A percentile compares a stretch with the other conserved stretches of the same genome.
phyloP scores from a whole-genome alignment of 352 stramenopile genomes.

The Phytophthora syringae region DNA sequence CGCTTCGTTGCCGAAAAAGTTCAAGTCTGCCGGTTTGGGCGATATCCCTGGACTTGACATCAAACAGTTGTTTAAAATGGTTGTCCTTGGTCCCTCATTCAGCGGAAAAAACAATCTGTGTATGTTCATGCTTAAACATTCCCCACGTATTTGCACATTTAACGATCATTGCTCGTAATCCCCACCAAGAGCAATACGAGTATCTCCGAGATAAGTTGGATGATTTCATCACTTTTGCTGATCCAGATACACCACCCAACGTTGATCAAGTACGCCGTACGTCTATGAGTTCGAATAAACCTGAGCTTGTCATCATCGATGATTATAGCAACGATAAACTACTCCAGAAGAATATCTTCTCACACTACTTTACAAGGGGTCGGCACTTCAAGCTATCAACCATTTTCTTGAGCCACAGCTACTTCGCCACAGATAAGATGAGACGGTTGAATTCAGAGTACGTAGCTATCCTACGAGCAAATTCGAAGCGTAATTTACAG shows the following conservation, averaged over 20 bases:
- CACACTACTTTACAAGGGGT: not conserved
- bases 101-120: conserved; percentile 13
- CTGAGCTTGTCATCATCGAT: conserved; percentile 29
- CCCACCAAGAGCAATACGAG: conserved; percentile 24
- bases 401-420: conserved; percentile 8
- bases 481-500: conserved; percentile 22
- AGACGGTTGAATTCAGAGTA: not conserved
- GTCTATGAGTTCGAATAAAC: conserved; percentile 13
- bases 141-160: conserved; percentile 13
- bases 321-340: conserved; percentile 24
- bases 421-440: conserved; percentile 3
- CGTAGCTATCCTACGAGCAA: conserved; percentile 15
- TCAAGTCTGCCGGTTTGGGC: conserved; percentile 3
- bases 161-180: conserved; percentile 29
- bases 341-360: conserved; percentile 16
- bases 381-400: conserved; percentile 13
- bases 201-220: conserved; percentile 31
- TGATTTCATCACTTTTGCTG: conserved; percentile 14
- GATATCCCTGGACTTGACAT: conserved; percentile 21
- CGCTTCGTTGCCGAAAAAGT: conserved; percentile 20
- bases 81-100: conserved; percentile 21
- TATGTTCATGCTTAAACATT: not conserved
- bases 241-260: conserved; percentile 12
- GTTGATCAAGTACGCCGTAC: conserved; percentile 17
- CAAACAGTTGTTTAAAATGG: conserved; percentile 25